A percentile compares a stretch with the other conserved stretches of the same genome.
phyloP scores from a whole-genome alignment of 1,284 basidiomycete genomes.

The Meripilus lineatus region DNA sequence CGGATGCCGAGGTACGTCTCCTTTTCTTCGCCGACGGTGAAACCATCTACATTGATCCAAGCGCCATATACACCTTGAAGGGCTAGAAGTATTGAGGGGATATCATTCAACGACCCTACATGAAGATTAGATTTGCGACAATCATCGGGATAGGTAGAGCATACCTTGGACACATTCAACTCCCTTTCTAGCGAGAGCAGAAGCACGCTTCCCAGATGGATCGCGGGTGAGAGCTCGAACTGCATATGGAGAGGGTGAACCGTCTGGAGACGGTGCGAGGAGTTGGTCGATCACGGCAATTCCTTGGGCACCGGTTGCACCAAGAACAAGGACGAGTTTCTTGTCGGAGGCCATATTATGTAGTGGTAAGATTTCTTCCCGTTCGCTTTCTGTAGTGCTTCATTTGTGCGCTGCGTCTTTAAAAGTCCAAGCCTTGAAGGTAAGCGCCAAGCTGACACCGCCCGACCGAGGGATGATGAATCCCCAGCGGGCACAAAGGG shows the following conservation, averaged over 20 bases:
- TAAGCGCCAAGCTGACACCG: no score
- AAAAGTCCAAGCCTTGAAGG: no score
- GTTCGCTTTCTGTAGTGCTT: no score
- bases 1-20: conserved; percentile 40
- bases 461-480: no score
- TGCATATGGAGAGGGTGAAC: conserved; percentile 37
- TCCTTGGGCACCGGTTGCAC: conserved; percentile 46
- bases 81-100: conserved; percentile 27
- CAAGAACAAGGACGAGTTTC: conserved; percentile 45
- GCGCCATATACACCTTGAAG: conserved; percentile 40
- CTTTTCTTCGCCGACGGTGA: conserved; percentile 39
- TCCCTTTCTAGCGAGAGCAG: conserved; percentile 31
- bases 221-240: conserved; percentile 43
- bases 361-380: no score
- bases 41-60: conserved; percentile 43
- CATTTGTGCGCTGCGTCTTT: no score
- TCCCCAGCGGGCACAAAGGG: no score
- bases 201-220: conserved; percentile 28
- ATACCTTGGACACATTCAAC: conserved; percentile 39
- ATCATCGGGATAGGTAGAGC: not conserved
- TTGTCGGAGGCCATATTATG: no score
- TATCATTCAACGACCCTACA: conserved; percentile 20
- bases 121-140: not conserved
- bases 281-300: conserved; percentile 39
- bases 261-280: conserved; percentile 31